phyloP scores from a whole-genome alignment of 352 stramenopile genomes.

The Pythium scleroteichum region DNA sequence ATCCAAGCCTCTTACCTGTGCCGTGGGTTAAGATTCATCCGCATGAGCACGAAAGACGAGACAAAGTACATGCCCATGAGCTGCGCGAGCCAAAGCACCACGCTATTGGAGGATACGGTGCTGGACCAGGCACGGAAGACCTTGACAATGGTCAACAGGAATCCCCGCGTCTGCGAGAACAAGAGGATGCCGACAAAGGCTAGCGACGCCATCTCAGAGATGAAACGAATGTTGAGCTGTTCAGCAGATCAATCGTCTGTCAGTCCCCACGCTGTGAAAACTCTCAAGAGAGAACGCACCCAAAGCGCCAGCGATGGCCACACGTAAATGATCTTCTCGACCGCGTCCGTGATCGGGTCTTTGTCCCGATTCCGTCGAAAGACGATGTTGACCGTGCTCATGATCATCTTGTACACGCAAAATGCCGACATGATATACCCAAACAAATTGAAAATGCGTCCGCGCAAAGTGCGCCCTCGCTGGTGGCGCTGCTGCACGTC shows the following conservation, averaged over 20 bases:
- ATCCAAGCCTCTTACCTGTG: constrained; percentile 42
- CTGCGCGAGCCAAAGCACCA: constrained; percentile 80
- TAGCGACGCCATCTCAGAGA: constrained; percentile 78
- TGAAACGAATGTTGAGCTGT: constrained; percentile 76
- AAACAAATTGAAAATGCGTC: constrained; percentile 80
- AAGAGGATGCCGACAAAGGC: constrained; percentile 80
- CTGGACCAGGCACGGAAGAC: constrained; percentile 82
- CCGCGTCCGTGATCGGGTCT: constrained; percentile 76
- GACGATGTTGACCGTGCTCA: constrained; percentile 82
- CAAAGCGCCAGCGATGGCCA: constrained; percentile 74
- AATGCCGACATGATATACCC: constrained; percentile 77
- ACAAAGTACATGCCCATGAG: constrained; percentile 90
- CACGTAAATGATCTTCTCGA: constrained; percentile 84
- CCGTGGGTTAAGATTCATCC: constrained; percentile 78
- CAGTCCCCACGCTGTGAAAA: no score
- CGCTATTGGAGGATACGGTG: constrained; percentile 81
- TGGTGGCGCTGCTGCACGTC: constrained; percentile 59
- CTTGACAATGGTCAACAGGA: constrained; percentile 75
- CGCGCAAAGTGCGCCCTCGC: constrained; percentile 61
- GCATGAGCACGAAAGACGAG: constrained; percentile 87
- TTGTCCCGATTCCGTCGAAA: constrained; percentile 81
- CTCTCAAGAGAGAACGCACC: constrained; percentile 22
- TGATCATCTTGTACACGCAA: constrained; percentile 87
- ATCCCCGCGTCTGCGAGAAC: constrained; percentile 81
- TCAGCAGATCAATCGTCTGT: neutral